A percentile compares a stretch with the other conserved stretches of the same genome.
These are phyloP conservation scores for Neostapfia colusana DNA, from an alignment of 176 grass and related monocot species.

Conservation along the genomic window DNA sequence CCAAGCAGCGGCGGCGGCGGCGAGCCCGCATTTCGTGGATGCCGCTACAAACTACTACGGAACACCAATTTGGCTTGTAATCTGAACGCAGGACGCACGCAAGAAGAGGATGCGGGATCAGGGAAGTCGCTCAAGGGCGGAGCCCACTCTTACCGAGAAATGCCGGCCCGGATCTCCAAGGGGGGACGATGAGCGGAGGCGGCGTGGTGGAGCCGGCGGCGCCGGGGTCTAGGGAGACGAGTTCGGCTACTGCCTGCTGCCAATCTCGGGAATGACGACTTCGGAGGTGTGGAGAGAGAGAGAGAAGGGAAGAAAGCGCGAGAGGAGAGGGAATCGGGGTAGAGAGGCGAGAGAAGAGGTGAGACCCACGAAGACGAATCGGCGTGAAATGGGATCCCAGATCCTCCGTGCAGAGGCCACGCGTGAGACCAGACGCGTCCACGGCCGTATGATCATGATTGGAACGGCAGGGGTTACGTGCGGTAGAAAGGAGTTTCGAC, in stretches of 20 bases:
- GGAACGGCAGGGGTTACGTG: not conserved
- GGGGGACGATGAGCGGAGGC: not conserved
- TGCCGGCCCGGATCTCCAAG: conserved; percentile 38
- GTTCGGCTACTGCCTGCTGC: conserved; percentile 8
- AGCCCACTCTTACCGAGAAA: conserved; percentile 40
- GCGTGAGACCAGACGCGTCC: not conserved
- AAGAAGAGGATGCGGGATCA: not conserved
- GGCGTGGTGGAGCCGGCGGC: not conserved
- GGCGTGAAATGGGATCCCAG: conserved; percentile 25
- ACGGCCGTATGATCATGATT: not conserved
- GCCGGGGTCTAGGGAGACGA: not conserved
- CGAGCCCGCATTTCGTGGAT: conserved; percentile 41
- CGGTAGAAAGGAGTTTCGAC: not conserved
- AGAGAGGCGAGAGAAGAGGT: not conserved
- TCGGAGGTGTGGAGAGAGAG: not conserved
- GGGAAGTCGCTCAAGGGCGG: not conserved
- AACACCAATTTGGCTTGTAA: not conserved
- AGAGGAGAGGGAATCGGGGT: not conserved
- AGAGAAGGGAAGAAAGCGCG: too few relatives aligned
- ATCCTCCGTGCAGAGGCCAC: conserved; percentile 37
- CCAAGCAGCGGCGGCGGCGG: conserved; percentile 13
- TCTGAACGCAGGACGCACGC: not conserved
- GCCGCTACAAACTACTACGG: not conserved
- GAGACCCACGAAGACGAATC: conserved; percentile 48
- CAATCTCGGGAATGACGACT: conserved; percentile 38